Conservation (phyloP, 2,329 filamentous ascomycete species). For the Clonostachys rosea region DNA sequence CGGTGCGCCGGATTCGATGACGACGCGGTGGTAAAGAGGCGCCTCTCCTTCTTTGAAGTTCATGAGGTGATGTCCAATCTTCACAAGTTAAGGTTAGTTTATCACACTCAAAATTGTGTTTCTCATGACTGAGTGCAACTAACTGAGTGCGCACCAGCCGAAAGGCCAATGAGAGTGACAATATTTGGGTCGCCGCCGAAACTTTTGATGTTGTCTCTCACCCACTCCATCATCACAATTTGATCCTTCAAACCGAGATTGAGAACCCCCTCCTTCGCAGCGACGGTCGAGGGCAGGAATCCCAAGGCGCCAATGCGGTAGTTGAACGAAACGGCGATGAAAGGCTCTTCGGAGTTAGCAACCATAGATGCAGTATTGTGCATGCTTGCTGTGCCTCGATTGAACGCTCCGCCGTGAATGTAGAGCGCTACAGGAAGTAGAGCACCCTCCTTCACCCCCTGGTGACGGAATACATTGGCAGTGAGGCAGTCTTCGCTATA, state of each 20-base stretch:
- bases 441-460: background rate
- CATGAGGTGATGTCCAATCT: conserved; percentile 66
- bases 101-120: background rate
- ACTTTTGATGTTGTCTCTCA: conserved; percentile 33
- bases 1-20: conserved; percentile 51
- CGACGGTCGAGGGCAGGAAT: conserved; percentile 11
- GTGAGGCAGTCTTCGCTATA: conserved; percentile 50
- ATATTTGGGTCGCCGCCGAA: conserved; percentile 43
- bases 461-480: conserved; percentile 43
- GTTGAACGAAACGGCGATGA: conserved; percentile 29
- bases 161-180: conserved; percentile 29
- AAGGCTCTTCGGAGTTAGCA: conserved; percentile 1
- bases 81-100: background rate
- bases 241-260: conserved; percentile 44
- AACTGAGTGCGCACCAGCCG: conserved; percentile 47
- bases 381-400: conserved; percentile 19
- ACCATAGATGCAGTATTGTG: conserved; percentile 13
- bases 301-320: conserved; percentile 31
- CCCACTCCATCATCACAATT: conserved; percentile 35
- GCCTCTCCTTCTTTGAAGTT: conserved; percentile 32
- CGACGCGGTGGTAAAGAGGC: conserved; percentile 44
- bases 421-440: conserved; percentile 44
- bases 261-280: conserved; percentile 1
- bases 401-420: conserved; percentile 42
- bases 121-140: background rate